phyloP scores from a whole-genome alignment of 495 filamentous ascomycete species.

The Neurospora sublineolata region DNA sequence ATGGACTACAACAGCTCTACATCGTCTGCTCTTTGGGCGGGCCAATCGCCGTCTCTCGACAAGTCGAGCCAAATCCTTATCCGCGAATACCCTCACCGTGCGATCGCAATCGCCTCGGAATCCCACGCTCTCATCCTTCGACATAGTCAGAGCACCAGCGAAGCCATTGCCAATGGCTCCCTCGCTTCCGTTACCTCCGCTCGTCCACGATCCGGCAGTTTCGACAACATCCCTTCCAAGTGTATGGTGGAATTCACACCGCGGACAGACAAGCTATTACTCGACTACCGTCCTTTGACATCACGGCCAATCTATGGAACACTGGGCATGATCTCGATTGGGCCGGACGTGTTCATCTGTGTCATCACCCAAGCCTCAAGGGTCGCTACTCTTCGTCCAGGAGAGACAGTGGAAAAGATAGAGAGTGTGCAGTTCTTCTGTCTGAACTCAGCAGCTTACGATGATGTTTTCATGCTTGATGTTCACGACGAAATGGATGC shows the following conservation, averaged over 20 bases:
- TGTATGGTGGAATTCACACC: conserved; percentile 82
- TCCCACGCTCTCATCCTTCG: conserved; percentile 76
- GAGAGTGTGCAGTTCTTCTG: conserved; percentile 86
- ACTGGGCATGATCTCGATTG: conserved; percentile 77
- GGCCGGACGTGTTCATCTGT: conserved; percentile 79
- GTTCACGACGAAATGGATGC: conserved; percentile 40
- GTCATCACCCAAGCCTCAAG: conserved; percentile 69
- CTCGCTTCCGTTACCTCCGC: conserved; percentile 34
- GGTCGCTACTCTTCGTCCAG: conserved; percentile 73
- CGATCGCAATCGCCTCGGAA: conserved; percentile 69
- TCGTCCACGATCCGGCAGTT: conserved; percentile 23
- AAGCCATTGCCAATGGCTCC: conserved; percentile 39
- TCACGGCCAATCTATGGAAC: conserved; percentile 75
- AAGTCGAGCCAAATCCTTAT: conserved; percentile 47
- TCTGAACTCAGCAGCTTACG: conserved; percentile 72
- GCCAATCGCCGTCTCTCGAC: conserved; percentile 29
- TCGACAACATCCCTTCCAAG: conserved; percentile 36
- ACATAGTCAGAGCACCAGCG: conserved; percentile 49
- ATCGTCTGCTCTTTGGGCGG: conserved; percentile 18
- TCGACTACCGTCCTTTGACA: conserved; percentile 61
- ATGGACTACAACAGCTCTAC: conserved; percentile 20
- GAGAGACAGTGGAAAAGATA: conserved; percentile 81
- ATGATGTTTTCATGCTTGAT: conserved; percentile 54
- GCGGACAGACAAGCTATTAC: conserved; percentile 51
- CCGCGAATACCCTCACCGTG: conserved; percentile 70